These are phyloP conservation scores for Pelargonium cotyledonis DNA, from an alignment of 441 rosid genomes.

Conservation along the genomic window DNA sequence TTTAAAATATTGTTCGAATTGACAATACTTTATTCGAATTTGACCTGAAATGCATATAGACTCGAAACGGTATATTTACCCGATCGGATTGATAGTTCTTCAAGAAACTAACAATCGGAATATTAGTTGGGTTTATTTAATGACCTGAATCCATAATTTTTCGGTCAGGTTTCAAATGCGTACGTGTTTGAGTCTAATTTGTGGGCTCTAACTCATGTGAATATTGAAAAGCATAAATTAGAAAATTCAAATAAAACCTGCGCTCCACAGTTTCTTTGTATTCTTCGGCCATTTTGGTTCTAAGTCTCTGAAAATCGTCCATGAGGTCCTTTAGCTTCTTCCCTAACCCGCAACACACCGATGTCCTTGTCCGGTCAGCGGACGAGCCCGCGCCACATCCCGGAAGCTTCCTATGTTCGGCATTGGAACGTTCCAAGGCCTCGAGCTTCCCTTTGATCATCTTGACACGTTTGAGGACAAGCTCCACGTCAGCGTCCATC, in stretches of 20 bases:
- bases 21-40: too few species aligned
- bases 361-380: constrained; percentile 68
- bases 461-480: constrained; percentile 63
- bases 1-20: too few species aligned
- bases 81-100: too few species aligned
- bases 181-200: too few species aligned
- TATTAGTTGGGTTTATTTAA: too few species aligned
- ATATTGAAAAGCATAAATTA: too few species aligned
- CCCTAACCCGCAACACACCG: constrained; percentile 70
- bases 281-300: constrained; percentile 52
- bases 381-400: constrained; percentile 90
- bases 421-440: constrained; percentile 67
- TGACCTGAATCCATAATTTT: too few species aligned
- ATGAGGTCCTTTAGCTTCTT: constrained; percentile 78
- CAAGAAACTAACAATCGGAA: too few species aligned
- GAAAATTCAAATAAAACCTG: constrained; percentile 21
- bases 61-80: too few species aligned
- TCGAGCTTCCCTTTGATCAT: constrained; percentile 68
- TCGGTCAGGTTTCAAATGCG: too few species aligned
- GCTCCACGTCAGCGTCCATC: constrained; percentile 64
- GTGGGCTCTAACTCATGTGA: too few species aligned
- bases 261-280: constrained; percentile 82
- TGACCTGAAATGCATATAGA: too few species aligned
- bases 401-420: constrained; percentile 49
- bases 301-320: constrained; percentile 66